Evolutionary conservation across 2,329 filamentous ascomycete genomes (phyloP).

Genomic region (Alternaria incomplexa): DNA sequence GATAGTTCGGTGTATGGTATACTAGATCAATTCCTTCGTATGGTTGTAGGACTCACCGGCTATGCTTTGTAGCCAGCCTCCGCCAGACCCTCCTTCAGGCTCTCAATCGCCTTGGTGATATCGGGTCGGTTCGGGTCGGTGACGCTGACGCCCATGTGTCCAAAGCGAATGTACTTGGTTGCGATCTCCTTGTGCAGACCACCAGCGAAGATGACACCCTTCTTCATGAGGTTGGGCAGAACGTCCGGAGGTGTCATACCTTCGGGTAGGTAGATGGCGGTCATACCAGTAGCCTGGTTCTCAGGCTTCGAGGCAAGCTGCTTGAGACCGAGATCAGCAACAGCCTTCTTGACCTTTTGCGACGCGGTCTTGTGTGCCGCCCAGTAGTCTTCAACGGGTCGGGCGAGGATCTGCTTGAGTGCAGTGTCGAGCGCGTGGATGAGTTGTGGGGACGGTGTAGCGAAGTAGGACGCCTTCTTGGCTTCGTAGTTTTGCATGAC

Average conservation of each 20-base stretch:
- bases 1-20: not conserved
- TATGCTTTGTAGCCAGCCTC: conserved; percentile 71
- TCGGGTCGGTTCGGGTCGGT: conserved; percentile 80
- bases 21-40: not conserved
- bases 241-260: conserved; percentile 80
- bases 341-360: conserved; percentile 83
- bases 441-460: conserved; percentile 92
- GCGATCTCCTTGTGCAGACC: conserved; percentile 97
- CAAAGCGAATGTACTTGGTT: conserved; percentile 90
- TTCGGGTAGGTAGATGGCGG: conserved; percentile 93
- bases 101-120: conserved; percentile 81
- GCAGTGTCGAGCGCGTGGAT: conserved; percentile 91
- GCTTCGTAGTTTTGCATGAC: conserved; percentile 99
- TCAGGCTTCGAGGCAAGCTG: conserved; percentile 85
- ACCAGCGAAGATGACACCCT: conserved; percentile 91
- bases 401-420: conserved; percentile 82
- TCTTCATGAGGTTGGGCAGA: conserved; percentile 82
- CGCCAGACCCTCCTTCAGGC: conserved; percentile 73
- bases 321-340: conserved; percentile 81
- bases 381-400: conserved; percentile 82
- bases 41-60: not conserved
- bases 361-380: conserved; percentile 79
- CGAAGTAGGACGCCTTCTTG: conserved; percentile 97
- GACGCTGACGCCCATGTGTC: conserved; percentile 96
- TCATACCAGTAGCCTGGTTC: conserved; percentile 97